Base-by-base conservation (phyloP, 352 stramenopile species). In the Pythium pyrilobum region DNA sequence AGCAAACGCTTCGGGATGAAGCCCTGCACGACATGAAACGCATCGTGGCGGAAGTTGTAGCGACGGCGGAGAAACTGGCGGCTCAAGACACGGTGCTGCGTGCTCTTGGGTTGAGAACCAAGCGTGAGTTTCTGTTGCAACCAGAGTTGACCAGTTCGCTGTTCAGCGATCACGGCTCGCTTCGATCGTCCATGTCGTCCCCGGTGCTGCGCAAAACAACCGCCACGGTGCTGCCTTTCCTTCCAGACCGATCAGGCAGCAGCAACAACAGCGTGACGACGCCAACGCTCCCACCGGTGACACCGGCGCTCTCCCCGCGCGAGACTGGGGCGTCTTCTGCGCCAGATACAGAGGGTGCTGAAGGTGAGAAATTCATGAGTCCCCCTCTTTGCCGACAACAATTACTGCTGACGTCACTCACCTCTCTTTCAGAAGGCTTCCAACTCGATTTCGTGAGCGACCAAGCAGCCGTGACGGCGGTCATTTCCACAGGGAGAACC, bases 1-100 rank as follows among this genome's bases (percentile, higher is more conserved):
- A 77, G 54, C 28, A 60, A 16, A 64, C 63, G 29, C 32, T 81
- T 5, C 64, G 74, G 21, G 58, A 69, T 15, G 59, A 66, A 29
- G 63, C 52, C n/a, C 49, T 58, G 0, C 23, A 49, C 25, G 61
- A 62, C 6, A 57, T 81, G 44, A 71, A 64, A 28, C 31, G 21
- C 2, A 70, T 80, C 27, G 44, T 81, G 1, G 45, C 59, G 31
- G 57, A 62, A n/a, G 57, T 65, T n/a, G 39, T 72, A 13, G 32
- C 31, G n/a, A 71, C 71, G 3, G 29, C 33, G 8, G 45, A 52
- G n/a, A 52, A 52, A 33, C 9, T 52, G 29, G 12, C 32, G 3
- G 4, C 45, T 5, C 20, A 28, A 1, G 21, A 52, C 18, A n/a
- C 41, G 4, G 21, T 18, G 9, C 29, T 52, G 8, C 29, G 32